These are phyloP conservation scores for Boletus subparvulus DNA, from an alignment of 768 basidiomycete genomes.

Conservation along the genomic window DNA sequence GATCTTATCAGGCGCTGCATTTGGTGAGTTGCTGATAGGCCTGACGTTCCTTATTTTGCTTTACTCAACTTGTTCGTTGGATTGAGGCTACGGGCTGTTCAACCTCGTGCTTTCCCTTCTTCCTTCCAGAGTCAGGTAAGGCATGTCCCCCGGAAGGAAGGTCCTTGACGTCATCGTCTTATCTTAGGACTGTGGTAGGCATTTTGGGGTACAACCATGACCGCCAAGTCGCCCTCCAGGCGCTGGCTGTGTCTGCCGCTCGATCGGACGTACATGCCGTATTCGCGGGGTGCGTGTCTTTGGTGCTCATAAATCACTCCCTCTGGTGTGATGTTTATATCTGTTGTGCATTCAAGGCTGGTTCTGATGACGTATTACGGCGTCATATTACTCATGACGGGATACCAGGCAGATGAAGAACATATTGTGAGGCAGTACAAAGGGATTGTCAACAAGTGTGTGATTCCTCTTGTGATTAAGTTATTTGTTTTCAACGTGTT, in stretches of 20 bases:
- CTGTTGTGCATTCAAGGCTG: slow-evolving; percentile 42
- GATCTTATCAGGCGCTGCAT: slow-evolving; percentile 73
- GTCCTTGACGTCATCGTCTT: background rate
- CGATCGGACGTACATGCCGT: slow-evolving; percentile 71
- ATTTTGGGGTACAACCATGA: slow-evolving; percentile 78
- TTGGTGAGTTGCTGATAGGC: slow-evolving; percentile 47
- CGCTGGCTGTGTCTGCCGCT: slow-evolving; percentile 65
- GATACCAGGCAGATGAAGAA: slow-evolving; percentile 73
- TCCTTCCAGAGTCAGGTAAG: slow-evolving; percentile 68
- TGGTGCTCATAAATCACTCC: background rate
- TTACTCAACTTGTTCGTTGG: background rate
- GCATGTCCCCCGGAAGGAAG: background rate
- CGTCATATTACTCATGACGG: slow-evolving; percentile 64
- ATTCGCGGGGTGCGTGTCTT: slow-evolving; percentile 62
- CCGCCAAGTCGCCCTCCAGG: slow-evolving; percentile 62
- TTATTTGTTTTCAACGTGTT: background rate
- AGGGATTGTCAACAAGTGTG: slow-evolving; percentile 62
- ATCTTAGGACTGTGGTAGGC: slow-evolving; percentile 63
- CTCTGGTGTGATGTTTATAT: background rate
- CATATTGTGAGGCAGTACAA: slow-evolving; percentile 62
- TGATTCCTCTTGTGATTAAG: background rate
- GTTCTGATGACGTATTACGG: slow-evolving; percentile 81
- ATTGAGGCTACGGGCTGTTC: slow-evolving; percentile 60
- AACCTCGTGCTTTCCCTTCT: slow-evolving; percentile 78
- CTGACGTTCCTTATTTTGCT: background rate